A percentile compares a stretch with the other conserved stretches of the same genome.
Evolutionary conservation across 148 eudicot genomes (phyloP).

Genomic region (Simmondsia chinensis): DNA sequence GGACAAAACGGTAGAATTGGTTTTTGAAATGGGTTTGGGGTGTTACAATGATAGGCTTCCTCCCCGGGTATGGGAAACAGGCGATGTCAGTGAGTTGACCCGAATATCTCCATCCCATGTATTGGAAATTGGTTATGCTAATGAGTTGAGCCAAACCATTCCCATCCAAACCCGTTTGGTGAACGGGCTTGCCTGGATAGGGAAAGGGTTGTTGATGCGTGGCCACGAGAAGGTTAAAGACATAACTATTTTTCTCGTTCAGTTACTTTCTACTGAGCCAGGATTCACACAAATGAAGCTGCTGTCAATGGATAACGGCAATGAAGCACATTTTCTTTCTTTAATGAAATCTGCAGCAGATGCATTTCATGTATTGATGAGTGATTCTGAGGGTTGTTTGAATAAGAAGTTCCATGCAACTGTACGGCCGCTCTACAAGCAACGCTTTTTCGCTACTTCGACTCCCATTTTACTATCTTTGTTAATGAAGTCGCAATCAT

Average conservation of each 20-base stretch:
- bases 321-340: conserved; percentile 17
- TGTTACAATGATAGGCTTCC: conserved; percentile 18
- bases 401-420: conserved; percentile 66
- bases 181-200: conserved; percentile 82
- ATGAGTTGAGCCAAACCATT: conserved; percentile 13
- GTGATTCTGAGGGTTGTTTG: conserved; percentile 82
- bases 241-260: conserved; percentile 44
- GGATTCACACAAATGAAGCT: conserved; percentile 16
- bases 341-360: conserved; percentile 63
- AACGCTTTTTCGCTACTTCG: conserved; percentile 67
- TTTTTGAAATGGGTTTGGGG: conserved; percentile 23
- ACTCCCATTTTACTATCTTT: conserved; percentile 57
- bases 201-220: conserved; percentile 89
- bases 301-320: conserved; percentile 11
- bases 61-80: conserved; percentile 11
- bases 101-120: conserved; percentile 17
- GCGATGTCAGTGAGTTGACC: conserved; percentile 21
- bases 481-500: conserved; percentile 29
- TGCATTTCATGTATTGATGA: conserved; percentile 76
- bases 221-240: conserved; percentile 84
- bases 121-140: conserved; percentile 13
- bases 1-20: conserved; percentile 54
- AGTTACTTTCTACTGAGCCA: conserved; percentile 27
- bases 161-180: conserved; percentile 28
- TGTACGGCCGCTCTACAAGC: conserved; percentile 85